These are phyloP conservation scores for Magnusiomyces suaveolens DNA, from an alignment of 1,139 yeast genomes.

Conservation along the genomic window DNA sequence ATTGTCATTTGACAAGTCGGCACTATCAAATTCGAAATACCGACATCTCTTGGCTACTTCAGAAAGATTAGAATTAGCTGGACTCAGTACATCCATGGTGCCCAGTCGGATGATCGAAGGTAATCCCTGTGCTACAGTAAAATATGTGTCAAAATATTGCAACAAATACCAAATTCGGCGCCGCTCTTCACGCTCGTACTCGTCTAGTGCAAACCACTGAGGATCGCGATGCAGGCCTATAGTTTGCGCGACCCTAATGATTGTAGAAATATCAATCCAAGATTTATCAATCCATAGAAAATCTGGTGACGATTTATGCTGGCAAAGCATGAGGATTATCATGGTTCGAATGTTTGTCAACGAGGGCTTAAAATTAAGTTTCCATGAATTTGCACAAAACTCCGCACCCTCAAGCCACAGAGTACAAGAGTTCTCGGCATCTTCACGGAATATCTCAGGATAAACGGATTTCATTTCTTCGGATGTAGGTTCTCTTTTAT, in stretches of 20 bases:
- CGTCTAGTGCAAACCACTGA: conserved; percentile 28
- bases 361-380: conserved; percentile 29
- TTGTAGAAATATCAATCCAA: conserved; percentile 26
- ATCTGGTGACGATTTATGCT: conserved; percentile 17
- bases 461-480: neutral
- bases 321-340: conserved; percentile 27
- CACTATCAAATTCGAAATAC: neutral
- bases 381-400: conserved; percentile 26
- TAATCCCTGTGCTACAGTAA: conserved; percentile 28
- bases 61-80: neutral
- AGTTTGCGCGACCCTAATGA: conserved; percentile 26
- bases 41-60: neutral
- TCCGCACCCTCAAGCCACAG: conserved; percentile 28
- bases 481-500: neutral
- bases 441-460: conserved; percentile 17
- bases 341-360: conserved; percentile 27
- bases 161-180: conserved; percentile 27
- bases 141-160: conserved; percentile 23
- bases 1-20: no score
- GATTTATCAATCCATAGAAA: conserved; percentile 25
- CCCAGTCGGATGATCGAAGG: conserved; percentile 24
- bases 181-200: conserved; percentile 29
- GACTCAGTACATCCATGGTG: conserved; percentile 21
- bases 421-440: conserved; percentile 22
- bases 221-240: conserved; percentile 34